Base-by-base conservation (phyloP, 2,329 filamentous ascomycete species). In the Hypoxylon sp. region DNA sequence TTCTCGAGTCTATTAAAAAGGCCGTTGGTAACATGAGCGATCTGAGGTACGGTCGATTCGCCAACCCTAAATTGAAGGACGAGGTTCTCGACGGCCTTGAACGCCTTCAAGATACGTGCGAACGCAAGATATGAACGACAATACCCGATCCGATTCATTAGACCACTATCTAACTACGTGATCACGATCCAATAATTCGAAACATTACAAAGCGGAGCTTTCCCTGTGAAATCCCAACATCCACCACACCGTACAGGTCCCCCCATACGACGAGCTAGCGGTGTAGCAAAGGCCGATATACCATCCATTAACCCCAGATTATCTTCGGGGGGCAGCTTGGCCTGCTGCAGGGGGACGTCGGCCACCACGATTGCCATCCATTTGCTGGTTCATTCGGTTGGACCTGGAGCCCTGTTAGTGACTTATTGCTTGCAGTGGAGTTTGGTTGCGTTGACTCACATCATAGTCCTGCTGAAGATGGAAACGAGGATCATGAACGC, bases 21-120 rank as follows among this genome's bases (percentile, higher is more conserved):
- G 90, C 85, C 0, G 85, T 96, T 14, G 90, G 90, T 30, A 88
- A 87, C 50, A 81, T 97, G 76, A 96, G 93, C 77, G 92, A 96
- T 78, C 83, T 97, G 59, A 88, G 92, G 47, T 95, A 96, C 74
- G 93, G 94, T 37, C 89, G 89, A 59, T 85, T 96, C 62, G 84
- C 87, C 34, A 91, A 91, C 68, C 78, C 83, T 21, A 83, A 88
- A 63, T 79, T 94, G 30, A 83, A 83, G 25, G 84, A 88, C 48
- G 90, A 94, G 70, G 86, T 93, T 29, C 80, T 93, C 16, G 86
- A 90, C 48, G 90, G 90, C 5, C 80, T 96, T 34, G 81, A 83
- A 66, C 84, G 85, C 66, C 81, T 93, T 32, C 87, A 91, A 75
- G 83, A 87, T 66, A 83, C 85, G 23, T 94, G 91, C 77, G 83